Conservation (phyloP, 129 eudicot genomes). For the Sambucus nigra region DNA sequence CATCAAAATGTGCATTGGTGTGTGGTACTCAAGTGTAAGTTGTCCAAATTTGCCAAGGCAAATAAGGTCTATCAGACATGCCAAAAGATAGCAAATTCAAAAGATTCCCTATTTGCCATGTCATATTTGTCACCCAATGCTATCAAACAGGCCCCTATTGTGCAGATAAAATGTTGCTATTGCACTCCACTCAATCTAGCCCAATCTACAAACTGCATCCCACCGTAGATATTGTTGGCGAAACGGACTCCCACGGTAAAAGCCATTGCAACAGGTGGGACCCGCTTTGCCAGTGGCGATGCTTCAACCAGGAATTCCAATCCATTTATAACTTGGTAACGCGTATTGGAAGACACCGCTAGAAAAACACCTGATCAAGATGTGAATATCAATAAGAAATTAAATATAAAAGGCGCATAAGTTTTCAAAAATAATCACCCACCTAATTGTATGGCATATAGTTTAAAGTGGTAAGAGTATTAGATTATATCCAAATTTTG, state of each 20-base stretch:
- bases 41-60: no score
- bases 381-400: neutral
- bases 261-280: slow-evolving; percentile 83
- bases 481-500: no score
- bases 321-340: slow-evolving; percentile 87
- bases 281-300: slow-evolving; percentile 65
- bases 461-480: no score
- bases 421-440: neutral
- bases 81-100: no score
- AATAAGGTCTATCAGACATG: no score
- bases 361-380: slow-evolving; percentile 71
- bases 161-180: no score
- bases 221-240: slow-evolving; percentile 91
- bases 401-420: neutral
- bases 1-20: no score
- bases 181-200: slow-evolving; percentile 92
- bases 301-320: slow-evolving; percentile 70
- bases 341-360: slow-evolving; percentile 84
- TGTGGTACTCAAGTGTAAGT: no score
- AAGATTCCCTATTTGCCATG: no score
- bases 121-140: no score
- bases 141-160: no score
- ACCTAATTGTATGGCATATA: neutral
- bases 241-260: slow-evolving; percentile 89
- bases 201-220: slow-evolving; percentile 99